phyloP scores from a whole-genome alignment of 2,329 filamentous ascomycete genomes.

The Ceratocystis eucalypticola region DNA sequence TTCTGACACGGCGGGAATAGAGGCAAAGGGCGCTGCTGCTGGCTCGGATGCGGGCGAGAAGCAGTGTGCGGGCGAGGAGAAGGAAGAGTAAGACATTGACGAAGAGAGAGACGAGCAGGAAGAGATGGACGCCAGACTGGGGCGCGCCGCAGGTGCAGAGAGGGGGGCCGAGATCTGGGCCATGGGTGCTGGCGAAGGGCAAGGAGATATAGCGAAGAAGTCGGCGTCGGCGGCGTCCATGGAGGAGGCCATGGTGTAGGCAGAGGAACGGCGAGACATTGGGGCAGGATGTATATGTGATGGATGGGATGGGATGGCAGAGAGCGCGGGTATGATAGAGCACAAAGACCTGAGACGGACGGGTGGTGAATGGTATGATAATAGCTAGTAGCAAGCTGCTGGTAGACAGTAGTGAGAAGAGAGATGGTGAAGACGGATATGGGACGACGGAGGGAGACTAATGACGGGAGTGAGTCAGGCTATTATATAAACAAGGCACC shows the following conservation, averaged over 20 bases:
- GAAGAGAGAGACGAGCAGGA: slow-evolving; percentile 13
- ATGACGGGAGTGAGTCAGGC: background rate
- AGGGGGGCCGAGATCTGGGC: background rate
- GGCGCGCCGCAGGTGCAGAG: background rate
- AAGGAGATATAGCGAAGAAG: slow-evolving; percentile 18
- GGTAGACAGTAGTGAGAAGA: background rate
- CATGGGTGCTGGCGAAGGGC: slow-evolving; percentile 4
- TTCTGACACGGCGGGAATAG: background rate
- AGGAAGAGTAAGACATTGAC: slow-evolving; percentile 1
- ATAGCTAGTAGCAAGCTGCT: background rate
- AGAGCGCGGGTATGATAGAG: too few relatives aligned
- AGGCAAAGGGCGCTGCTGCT: background rate
- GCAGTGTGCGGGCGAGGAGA: slow-evolving; percentile 2
- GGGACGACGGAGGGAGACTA: background rate
- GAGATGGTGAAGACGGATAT: background rate
- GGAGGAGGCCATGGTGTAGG: slow-evolving; percentile 11
- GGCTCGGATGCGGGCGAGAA: background rate
- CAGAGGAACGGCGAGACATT: slow-evolving; percentile 14
- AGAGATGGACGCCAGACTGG: background rate
- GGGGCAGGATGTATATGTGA: background rate
- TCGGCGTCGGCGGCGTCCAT: slow-evolving; percentile 11
- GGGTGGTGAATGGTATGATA: background rate
- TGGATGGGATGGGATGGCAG: background rate
- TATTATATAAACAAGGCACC: background rate
- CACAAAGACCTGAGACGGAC: too few relatives aligned